Conservation (phyloP, 2,329 filamentous ascomycete species). For the Karstenula rhodostoma region DNA sequence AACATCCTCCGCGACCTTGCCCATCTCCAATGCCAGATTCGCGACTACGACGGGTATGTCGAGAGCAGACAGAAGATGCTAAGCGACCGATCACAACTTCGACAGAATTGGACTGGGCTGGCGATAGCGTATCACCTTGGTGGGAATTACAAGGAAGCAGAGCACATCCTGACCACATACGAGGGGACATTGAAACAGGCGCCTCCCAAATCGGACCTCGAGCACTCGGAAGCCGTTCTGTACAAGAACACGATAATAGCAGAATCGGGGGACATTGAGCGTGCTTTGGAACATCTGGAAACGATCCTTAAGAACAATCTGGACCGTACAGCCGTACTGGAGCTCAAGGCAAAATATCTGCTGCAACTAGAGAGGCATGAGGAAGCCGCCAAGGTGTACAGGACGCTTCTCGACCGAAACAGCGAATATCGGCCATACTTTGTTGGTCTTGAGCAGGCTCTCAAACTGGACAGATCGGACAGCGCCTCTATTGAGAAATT, state of each 20-base stretch:
- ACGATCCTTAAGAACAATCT: constrained; percentile 77
- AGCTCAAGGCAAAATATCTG: constrained; percentile 85
- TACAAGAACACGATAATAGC: constrained; percentile 97
- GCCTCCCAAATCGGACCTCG: constrained; percentile 79
- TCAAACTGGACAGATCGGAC: constrained; percentile 70
- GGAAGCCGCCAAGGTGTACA: constrained; percentile 84
- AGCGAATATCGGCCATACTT: constrained; percentile 89
- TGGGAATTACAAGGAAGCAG: constrained; percentile 85
- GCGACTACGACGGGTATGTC: constrained; percentile 92
- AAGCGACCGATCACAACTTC: constrained; percentile 78
- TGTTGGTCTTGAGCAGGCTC: constrained; percentile 73
- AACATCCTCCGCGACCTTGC: constrained; percentile 96
- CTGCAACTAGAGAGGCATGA: constrained; percentile 77
- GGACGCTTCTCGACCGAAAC: constrained; percentile 83
- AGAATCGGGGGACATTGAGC: constrained; percentile 82
- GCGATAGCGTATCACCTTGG: constrained; percentile 91
- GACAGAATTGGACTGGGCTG: constrained; percentile 97
- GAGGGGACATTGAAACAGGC: constrained; percentile 89
- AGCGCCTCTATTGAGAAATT: constrained; percentile 72
- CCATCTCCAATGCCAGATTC: constrained; percentile 92
- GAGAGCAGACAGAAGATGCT: constrained; percentile 90
- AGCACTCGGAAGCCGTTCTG: constrained; percentile 91
- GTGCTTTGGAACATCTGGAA: constrained; percentile 87
- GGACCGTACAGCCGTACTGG: constrained; percentile 85
- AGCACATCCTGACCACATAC: constrained; percentile 89